These are phyloP conservation scores for Skeletonema grethae DNA, from an alignment of 108 stramenopile genomes.

Conservation along the genomic window DNA sequence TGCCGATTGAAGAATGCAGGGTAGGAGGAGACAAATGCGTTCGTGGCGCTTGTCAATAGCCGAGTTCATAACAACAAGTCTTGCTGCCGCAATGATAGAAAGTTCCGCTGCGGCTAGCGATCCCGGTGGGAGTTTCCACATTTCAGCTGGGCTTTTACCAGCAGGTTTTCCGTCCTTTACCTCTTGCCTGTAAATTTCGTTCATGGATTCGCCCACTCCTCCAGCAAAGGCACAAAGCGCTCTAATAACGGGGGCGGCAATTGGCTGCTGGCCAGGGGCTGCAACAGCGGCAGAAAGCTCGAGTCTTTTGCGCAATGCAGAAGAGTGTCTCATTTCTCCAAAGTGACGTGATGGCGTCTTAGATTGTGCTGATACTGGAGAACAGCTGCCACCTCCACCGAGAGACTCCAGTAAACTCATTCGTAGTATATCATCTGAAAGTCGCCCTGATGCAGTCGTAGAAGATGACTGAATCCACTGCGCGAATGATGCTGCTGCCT, in stretches of 20 bases:
- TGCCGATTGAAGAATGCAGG: slow-evolving; percentile 45
- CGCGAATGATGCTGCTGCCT: slow-evolving; percentile 28
- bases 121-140: slow-evolving; percentile 37
- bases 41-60: slow-evolving; percentile 23
- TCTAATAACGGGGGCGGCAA: slow-evolving; percentile 29
- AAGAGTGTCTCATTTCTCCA: slow-evolving; percentile 12
- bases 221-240: slow-evolving; percentile 40
- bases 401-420: slow-evolving; percentile 41
- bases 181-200: slow-evolving; percentile 16
- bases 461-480: slow-evolving; percentile 31
- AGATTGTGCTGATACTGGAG: neutral
- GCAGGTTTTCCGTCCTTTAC: slow-evolving; percentile 9
- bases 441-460: slow-evolving; percentile 9
- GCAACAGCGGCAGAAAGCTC: slow-evolving; percentile 34
- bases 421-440: slow-evolving; percentile 39
- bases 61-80: slow-evolving; percentile 34
- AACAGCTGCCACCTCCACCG: slow-evolving; percentile 25
- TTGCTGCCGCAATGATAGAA: slow-evolving; percentile 30
- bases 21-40: slow-evolving; percentile 32
- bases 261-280: slow-evolving; percentile 30
- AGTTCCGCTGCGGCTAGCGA: slow-evolving; percentile 28
- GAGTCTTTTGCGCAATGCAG: slow-evolving; percentile 25
- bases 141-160: slow-evolving; percentile 10
- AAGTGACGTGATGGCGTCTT: slow-evolving; percentile 3
- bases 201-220: slow-evolving; percentile 29